Percentiles rank a stretch among this genome's conserved stretches.
phyloP scores from a whole-genome alignment of 2,329 filamentous ascomycete genomes.

The Lasiodiplodia sp. region DNA sequence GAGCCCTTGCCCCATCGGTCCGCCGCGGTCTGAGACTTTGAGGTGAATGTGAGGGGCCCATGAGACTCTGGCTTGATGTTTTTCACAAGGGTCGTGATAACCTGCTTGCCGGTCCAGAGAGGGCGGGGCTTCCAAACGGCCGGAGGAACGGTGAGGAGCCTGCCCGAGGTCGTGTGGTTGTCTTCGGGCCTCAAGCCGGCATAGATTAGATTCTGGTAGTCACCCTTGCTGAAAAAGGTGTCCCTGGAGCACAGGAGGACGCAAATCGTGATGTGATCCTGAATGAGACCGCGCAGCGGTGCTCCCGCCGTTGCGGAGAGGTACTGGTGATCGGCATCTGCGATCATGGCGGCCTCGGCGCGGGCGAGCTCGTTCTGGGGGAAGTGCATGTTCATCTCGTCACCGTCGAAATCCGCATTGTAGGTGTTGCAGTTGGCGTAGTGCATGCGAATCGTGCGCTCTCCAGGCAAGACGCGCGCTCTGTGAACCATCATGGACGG shows the following conservation, averaged over 20 bases:
- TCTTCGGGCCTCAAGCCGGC: constrained; percentile 87
- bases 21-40: constrained; percentile 79
- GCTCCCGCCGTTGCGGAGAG: constrained; percentile 93
- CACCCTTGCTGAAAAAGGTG: constrained; percentile 84
- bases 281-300: constrained; percentile 92
- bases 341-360: constrained; percentile 90
- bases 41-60: constrained; percentile 78
- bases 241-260: constrained; percentile 91
- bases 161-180: constrained; percentile 82
- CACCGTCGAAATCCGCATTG: constrained; percentile 98
- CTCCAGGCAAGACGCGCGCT: constrained; percentile 87
- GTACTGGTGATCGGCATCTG: constrained; percentile 97
- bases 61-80: constrained; percentile 85
- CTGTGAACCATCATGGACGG: constrained; percentile 99
- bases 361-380: constrained; percentile 95
- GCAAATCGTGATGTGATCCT: constrained; percentile 96
- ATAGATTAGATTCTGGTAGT: constrained; percentile 95
- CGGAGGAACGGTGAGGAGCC: constrained; percentile 81
- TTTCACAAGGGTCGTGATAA: constrained; percentile 89
- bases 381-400: constrained; percentile 99
- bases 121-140: constrained; percentile 81
- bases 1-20: constrained; percentile 78
- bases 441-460: constrained; percentile 99
- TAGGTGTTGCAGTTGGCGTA: constrained; percentile 99
- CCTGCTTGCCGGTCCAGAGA: constrained; percentile 95